These are phyloP conservation scores for Hypoxylon sp. DNA, from an alignment of 2,329 filamentous ascomycete species.

Conservation along the genomic window DNA sequence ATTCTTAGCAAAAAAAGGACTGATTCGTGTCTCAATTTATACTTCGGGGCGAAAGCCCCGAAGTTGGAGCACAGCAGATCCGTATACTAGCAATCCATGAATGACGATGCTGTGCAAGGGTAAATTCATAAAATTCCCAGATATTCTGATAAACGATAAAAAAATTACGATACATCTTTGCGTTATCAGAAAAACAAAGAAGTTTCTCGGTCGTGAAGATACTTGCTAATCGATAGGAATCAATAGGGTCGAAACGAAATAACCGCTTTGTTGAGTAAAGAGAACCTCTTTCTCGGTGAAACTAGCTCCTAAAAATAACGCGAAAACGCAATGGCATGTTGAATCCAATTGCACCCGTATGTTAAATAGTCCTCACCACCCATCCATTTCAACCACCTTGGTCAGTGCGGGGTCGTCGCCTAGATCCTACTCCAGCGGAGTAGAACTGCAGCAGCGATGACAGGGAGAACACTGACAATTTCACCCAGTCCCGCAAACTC, in stretches of 20 bases:
- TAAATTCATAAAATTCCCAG: background rate
- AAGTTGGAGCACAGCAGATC: background rate
- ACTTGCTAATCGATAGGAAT: background rate
- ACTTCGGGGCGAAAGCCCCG: background rate
- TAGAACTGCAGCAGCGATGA: constrained; percentile 71
- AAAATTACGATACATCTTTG: background rate
- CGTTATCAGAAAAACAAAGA: background rate
- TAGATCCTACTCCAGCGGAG: constrained; percentile 60
- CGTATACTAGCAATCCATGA: background rate
- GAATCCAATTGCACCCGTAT: background rate
- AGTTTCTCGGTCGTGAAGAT: background rate
- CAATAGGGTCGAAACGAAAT: background rate
- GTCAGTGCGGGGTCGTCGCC: background rate
- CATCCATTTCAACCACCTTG: background rate
- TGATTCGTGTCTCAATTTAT: background rate
- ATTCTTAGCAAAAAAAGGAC: background rate
- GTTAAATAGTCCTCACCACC: background rate
- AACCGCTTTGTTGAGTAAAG: background rate
- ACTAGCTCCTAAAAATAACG: background rate
- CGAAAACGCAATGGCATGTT: background rate
- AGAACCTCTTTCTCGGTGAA: background rate
- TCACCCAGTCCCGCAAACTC: constrained; percentile 72
- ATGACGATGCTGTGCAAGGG: background rate
- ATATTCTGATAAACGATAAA: background rate
- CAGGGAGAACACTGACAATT: constrained; percentile 80